Evolutionary conservation across 1,139 yeast species (phyloP).

Genomic region (Arxiozyma bovina): DNA sequence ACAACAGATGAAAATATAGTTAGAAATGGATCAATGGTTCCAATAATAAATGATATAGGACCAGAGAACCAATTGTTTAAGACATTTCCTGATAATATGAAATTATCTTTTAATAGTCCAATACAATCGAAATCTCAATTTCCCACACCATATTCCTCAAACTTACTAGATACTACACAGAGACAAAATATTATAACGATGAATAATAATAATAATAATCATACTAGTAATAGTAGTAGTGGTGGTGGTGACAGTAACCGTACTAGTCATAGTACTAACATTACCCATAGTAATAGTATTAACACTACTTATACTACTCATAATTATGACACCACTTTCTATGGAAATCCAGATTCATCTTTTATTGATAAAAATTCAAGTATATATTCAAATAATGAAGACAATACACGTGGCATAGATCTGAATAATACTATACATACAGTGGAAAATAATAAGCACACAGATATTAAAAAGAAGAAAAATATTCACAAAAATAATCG

Average conservation of each 20-base stretch:
- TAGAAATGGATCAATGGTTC: slow-evolving; percentile 5
- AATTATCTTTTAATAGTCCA: slow-evolving; percentile 27
- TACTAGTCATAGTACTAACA: no score
- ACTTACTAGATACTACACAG: not conserved
- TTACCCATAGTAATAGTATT: not conserved
- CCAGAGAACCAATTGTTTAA: slow-evolving; percentile 20
- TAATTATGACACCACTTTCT: not conserved
- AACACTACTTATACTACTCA: not conserved
- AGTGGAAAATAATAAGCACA: no score
- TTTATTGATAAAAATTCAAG: slow-evolving; percentile 4
- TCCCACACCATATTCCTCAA: slow-evolving; percentile 28
- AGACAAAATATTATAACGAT: not conserved
- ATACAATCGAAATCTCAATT: slow-evolving; percentile 25
- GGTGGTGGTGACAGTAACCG: no score
- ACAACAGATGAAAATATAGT: not conserved
- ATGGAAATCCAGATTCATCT: slow-evolving; percentile 6
- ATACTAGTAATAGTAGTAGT: no score
- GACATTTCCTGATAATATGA: slow-evolving; percentile 19
- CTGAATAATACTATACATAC: not conserved
- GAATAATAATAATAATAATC: not conserved
- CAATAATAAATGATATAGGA: slow-evolving; percentile 1
- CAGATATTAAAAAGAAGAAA: no score
- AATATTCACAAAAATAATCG: not conserved
- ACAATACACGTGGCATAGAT: no score
- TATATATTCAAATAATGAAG: slow-evolving; percentile 1